Conservation (phyloP, 768 basidiomycete species). For the Baorangia bicolor region DNA sequence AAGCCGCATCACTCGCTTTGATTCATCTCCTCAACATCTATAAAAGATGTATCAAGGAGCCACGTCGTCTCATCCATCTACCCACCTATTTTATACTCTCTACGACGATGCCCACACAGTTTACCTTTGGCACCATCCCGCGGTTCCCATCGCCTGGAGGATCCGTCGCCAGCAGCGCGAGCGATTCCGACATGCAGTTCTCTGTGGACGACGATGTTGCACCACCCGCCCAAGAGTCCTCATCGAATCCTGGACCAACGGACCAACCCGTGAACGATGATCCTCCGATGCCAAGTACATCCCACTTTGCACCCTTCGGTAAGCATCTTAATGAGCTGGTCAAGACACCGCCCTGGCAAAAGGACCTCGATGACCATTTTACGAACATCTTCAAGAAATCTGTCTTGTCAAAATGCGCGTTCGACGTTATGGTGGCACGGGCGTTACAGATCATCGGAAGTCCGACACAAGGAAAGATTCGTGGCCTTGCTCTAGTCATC, state of each 20-base stretch:
- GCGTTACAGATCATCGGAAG: conserved; percentile 11
- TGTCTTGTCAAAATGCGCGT: conserved; percentile 3
- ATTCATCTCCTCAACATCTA: conserved; percentile 1
- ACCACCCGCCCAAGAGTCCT: not conserved
- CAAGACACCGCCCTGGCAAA: conserved; percentile 10
- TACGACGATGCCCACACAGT: not conserved
- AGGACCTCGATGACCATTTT: conserved; percentile 17
- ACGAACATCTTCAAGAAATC: conserved; percentile 6
- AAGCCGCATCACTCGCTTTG: conserved; percentile 6
- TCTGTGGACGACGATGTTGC: not conserved
- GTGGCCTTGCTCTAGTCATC: conserved; percentile 6
- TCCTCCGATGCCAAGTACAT: not conserved
- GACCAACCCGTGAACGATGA: not conserved
- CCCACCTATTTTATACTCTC: not conserved
- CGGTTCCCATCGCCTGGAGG: not conserved
- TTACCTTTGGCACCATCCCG: not conserved
- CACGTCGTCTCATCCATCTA: not conserved
- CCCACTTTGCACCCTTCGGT: conserved; percentile 12
- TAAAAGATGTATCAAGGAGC: conserved; percentile 1
- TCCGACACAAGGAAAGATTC: conserved; percentile 11
- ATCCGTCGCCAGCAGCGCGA: not conserved
- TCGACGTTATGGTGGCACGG: conserved; percentile 8
- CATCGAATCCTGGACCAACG: not conserved
- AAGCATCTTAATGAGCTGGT: not conserved
- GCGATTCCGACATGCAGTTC: not conserved